Percentiles rank a stretch among this genome's conserved stretches.
Conservation (phyloP, 1,139 yeast species). For the Yamadazyma triangularis region DNA sequence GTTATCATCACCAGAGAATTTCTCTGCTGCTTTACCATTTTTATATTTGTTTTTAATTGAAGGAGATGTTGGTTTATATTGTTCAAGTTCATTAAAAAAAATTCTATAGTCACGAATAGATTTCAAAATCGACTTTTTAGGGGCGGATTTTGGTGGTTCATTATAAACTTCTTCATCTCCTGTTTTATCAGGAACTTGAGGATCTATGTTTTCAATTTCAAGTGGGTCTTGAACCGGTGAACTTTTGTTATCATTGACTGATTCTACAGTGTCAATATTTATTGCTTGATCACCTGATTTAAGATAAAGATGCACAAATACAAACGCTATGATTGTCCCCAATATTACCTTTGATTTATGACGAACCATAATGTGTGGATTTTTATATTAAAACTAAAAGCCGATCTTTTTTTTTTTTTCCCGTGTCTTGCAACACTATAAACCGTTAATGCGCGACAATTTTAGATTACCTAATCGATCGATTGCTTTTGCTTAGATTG, state of each 20-base stretch:
- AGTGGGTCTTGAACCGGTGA: slow-evolving; percentile 3
- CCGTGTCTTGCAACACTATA: too few relatives aligned
- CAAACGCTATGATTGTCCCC: slow-evolving; percentile 1
- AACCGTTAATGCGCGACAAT: too few relatives aligned
- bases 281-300: background rate
- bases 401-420: too few relatives aligned
- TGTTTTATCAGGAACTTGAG: slow-evolving; percentile 6
- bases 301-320: slow-evolving; percentile 3
- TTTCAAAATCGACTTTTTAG: background rate
- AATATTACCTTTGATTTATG: background rate
- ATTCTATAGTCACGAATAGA: slow-evolving; percentile 25
- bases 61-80: slow-evolving; percentile 22
- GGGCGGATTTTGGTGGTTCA: background rate
- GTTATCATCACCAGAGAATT: slow-evolving; percentile 19
- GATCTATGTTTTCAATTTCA: slow-evolving; percentile 2
- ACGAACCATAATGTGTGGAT: too few relatives aligned
- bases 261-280: slow-evolving; percentile 1
- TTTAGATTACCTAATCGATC: too few relatives aligned
- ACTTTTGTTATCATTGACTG: slow-evolving; percentile 1
- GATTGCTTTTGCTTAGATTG: too few relatives aligned
- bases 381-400: too few relatives aligned
- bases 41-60: slow-evolving; percentile 34
- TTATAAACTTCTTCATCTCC: background rate
- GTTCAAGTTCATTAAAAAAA: slow-evolving; percentile 29
- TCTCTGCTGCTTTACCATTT: slow-evolving; percentile 28